A percentile compares a stretch with the other conserved stretches of the same genome.
phyloP scores from a whole-genome alignment of 2,329 filamentous ascomycete genomes.

The Thelonectria discophora region DNA sequence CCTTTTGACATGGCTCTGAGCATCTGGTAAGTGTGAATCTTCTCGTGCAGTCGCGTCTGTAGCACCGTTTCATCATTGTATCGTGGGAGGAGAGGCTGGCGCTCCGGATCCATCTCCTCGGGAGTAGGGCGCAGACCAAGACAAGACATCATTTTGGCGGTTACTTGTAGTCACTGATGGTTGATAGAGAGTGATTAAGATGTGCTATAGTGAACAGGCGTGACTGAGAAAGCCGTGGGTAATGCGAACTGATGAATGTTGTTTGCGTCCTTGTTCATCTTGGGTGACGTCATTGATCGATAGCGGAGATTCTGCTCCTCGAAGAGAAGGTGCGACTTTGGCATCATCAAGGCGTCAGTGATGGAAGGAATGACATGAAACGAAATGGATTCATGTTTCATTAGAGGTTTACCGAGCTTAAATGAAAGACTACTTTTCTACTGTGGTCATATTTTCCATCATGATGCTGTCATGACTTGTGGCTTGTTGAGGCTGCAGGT shows the following conservation, averaged over 20 bases:
- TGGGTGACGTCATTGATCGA: background rate
- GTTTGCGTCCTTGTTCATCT: background rate
- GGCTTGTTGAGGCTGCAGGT: too few relatives aligned
- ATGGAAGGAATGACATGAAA: background rate
- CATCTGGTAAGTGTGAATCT: conserved; percentile 95
- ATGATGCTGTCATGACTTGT: background rate
- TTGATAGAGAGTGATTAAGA: background rate
- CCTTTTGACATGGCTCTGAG: conserved; percentile 81
- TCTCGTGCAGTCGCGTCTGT: conserved; percentile 82
- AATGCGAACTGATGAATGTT: background rate
- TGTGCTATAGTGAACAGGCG: background rate
- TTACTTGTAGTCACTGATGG: background rate
- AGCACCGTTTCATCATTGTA: conserved; percentile 83
- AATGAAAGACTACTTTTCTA: background rate
- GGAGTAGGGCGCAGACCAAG: conserved; percentile 64
- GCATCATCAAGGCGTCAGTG: background rate
- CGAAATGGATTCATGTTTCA: background rate
- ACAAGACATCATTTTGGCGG: conserved; percentile 66
- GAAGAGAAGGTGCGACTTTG: background rate
- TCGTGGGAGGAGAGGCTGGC: conserved; percentile 81
- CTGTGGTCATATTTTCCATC: background rate
- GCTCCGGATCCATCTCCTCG: conserved; percentile 65
- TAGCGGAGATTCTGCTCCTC: background rate
- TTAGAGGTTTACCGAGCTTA: background rate
- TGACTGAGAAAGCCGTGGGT: background rate